Evolutionary conservation across 768 basidiomycete species (phyloP).

Genomic region (Rubroboletus satanas): DNA sequence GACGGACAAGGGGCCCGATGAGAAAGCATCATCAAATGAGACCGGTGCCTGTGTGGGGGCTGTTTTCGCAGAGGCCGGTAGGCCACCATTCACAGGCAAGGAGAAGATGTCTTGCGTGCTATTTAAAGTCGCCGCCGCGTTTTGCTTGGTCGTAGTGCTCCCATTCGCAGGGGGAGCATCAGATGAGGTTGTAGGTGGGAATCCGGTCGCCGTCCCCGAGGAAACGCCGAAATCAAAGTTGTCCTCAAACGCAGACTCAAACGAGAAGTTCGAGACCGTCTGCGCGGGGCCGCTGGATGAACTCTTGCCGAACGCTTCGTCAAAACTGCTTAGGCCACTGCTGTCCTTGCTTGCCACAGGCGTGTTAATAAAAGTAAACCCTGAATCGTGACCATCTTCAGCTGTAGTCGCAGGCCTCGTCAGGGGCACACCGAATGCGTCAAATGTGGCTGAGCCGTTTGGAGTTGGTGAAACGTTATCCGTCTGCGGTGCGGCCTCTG

Average conservation of each 20-base stretch:
- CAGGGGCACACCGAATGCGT: slow-evolving; percentile 40
- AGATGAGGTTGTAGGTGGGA: slow-evolving; percentile 27
- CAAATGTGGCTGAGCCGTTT: slow-evolving; percentile 25
- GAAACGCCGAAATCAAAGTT: slow-evolving; percentile 59
- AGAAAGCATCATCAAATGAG: slow-evolving; percentile 50
- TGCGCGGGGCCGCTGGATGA: slow-evolving; percentile 36
- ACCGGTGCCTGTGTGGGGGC: slow-evolving; percentile 23
- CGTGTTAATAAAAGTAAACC: slow-evolving; percentile 18
- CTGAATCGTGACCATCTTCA: slow-evolving; percentile 19
- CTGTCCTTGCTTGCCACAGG: slow-evolving; percentile 13
- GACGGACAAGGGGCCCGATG: slow-evolving; percentile 22
- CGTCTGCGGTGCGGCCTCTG: slow-evolving; percentile 14
- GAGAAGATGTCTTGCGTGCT: slow-evolving; percentile 9
- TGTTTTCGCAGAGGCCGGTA: slow-evolving; percentile 8
- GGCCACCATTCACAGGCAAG: slow-evolving; percentile 11
- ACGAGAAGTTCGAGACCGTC: slow-evolving; percentile 44
- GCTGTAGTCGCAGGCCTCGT: slow-evolving; percentile 14
- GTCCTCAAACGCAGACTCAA: slow-evolving; percentile 62
- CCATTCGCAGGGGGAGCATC: slow-evolving; percentile 26
- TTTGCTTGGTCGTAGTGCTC: slow-evolving; percentile 9
- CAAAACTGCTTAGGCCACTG: slow-evolving; percentile 55
- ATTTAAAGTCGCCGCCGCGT: slow-evolving; percentile 4
- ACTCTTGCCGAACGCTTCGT: slow-evolving; percentile 66
- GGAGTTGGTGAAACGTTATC: slow-evolving; percentile 15
- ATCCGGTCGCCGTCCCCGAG: slow-evolving; percentile 30